Evolutionary conservation across 176 grass and related monocot species (phyloP).

Genomic region (Juncus inflexus): DNA sequence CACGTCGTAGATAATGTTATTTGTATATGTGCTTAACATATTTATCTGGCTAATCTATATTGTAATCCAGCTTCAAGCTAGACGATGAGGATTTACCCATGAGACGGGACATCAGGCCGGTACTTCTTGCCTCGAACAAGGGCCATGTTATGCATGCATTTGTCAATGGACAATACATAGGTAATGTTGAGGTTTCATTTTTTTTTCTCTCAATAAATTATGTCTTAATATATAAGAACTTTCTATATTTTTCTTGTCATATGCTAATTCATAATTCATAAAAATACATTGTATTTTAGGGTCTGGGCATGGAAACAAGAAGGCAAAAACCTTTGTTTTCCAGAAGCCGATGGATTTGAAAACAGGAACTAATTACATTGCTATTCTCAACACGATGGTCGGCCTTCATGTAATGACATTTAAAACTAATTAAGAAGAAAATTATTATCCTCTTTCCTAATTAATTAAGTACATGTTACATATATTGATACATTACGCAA

Average conservation of each 20-base stretch:
- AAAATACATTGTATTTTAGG: conserved; percentile 16
- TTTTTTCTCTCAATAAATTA: not conserved
- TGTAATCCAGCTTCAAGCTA: conserved; percentile 50
- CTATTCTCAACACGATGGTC: conserved; percentile 38
- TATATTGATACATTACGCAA: not conserved
- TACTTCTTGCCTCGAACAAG: conserved; percentile 54
- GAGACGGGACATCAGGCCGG: conserved; percentile 51
- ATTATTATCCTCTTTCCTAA: not conserved
- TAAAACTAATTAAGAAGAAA: conserved; percentile 31
- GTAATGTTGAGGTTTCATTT: conserved; percentile 26
- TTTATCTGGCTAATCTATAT: conserved; percentile 11
- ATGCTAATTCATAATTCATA: not conserved
- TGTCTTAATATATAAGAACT: not conserved
- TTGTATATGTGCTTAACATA: conserved; percentile 2
- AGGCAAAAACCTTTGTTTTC: conserved; percentile 58
- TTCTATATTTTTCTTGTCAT: not conserved
- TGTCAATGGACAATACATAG: conserved; percentile 51
- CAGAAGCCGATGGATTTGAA: conserved; percentile 41
- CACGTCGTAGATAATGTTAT: too few relatives aligned
- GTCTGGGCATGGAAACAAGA: conserved; percentile 54
- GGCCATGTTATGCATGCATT: conserved; percentile 60
- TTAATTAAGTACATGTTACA: not conserved
- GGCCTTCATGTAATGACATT: conserved; percentile 31
- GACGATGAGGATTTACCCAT: conserved; percentile 58
- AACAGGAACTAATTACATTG: conserved; percentile 56